These are phyloP conservation scores for Sporothrix inflata DNA, from an alignment of 2,329 filamentous ascomycete species.

Conservation along the genomic window DNA sequence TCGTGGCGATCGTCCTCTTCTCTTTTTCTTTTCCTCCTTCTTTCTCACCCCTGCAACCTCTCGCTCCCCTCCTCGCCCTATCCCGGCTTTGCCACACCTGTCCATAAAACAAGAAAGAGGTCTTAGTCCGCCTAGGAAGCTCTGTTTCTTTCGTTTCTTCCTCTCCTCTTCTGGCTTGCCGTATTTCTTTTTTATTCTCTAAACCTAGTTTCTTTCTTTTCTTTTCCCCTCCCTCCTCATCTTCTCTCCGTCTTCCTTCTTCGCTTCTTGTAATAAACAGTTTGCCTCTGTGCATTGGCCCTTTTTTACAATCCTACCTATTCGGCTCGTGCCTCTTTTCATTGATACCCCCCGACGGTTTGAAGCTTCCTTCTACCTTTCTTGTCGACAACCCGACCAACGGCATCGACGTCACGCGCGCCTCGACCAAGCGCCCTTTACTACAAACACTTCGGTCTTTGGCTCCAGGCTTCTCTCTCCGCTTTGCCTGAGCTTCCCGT, in stretches of 20 bases:
- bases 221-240: slow-evolving; percentile 6
- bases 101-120: slow-evolving; percentile 18
- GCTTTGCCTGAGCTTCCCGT: slow-evolving; percentile 10
- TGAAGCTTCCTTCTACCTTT: slow-evolving; percentile 10
- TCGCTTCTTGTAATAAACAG: slow-evolving; percentile 24
- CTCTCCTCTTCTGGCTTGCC: slow-evolving; percentile 12
- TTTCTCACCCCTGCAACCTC: slow-evolving; percentile 7
- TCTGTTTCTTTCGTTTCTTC: background rate
- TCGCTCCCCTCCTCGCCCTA: background rate
- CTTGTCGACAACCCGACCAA: background rate
- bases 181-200: background rate
- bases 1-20: slow-evolving; percentile 24
- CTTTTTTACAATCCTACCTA: slow-evolving; percentile 5
- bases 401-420: slow-evolving; percentile 13
- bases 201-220: background rate
- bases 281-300: slow-evolving; percentile 23
- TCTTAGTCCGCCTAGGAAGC: slow-evolving; percentile 1
- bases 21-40: slow-evolving; percentile 9
- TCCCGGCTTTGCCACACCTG: slow-evolving; percentile 16
- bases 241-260: slow-evolving; percentile 2
- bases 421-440: slow-evolving; percentile 6
- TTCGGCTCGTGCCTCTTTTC: background rate
- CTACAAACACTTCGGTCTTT: background rate
- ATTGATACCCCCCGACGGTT: slow-evolving; percentile 30
- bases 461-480: background rate